Conservation (phyloP, 2,329 filamentous ascomycete species). For the Laburnicola sp. region DNA sequence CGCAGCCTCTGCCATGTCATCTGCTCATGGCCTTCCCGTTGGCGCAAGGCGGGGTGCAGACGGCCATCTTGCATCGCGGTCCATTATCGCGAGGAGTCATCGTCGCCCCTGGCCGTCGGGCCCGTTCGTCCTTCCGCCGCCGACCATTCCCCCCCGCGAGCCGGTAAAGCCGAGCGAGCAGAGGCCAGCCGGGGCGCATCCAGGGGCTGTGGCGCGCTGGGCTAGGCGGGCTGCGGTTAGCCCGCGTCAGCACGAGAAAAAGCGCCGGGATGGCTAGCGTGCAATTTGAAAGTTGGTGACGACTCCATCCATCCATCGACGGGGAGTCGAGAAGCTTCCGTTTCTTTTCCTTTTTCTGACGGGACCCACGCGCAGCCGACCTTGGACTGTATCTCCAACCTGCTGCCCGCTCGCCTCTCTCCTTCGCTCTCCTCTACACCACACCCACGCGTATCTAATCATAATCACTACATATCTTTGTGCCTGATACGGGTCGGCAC, state of each 20-base stretch:
- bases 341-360: conserved; percentile 17
- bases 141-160: conserved; percentile 8
- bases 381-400: conserved; percentile 29
- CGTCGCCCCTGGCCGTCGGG: conserved; percentile 12
- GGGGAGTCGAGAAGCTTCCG: conserved; percentile 16
- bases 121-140: conserved; percentile 6
- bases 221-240: not conserved
- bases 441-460: conserved; percentile 1
- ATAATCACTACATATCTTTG: conserved; percentile 8
- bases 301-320: conserved; percentile 14
- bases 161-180: conserved; percentile 15
- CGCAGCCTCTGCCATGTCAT: conserved; percentile 9
- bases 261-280: conserved; percentile 15
- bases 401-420: conserved; percentile 21
- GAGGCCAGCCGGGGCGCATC: not conserved
- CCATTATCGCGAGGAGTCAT: conserved; percentile 31
- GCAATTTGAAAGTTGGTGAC: conserved; percentile 18
- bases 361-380: conserved; percentile 14
- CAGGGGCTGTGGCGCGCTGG: conserved; percentile 15
- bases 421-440: conserved; percentile 12
- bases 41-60: conserved; percentile 32
- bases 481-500: conserved; percentile 17
- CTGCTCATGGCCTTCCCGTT: conserved; percentile 12
- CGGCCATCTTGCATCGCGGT: conserved; percentile 16
- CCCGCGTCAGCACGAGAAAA: conserved; percentile 26